Base-by-base conservation (phyloP, 129 eudicot genomes). In the Flaveria ramosissima region DNA sequence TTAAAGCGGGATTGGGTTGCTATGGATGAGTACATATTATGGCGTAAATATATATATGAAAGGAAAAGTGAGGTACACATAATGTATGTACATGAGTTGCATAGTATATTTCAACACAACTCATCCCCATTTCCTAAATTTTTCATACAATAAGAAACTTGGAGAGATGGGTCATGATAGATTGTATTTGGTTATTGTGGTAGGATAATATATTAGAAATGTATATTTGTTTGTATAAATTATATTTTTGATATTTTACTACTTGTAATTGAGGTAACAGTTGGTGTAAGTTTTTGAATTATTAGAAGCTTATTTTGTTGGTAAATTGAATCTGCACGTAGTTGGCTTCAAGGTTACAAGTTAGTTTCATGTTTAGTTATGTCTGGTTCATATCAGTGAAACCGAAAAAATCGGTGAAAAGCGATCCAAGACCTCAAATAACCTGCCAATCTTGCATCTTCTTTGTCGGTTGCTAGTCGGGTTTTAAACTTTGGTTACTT, bases 21-120 rank as follows among this genome's bases (percentile, higher is more conserved):
- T 41, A 66, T 63, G 39, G 16, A 23, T 42, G 74, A 80, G 83
- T 73, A 65, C 68, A 80, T 72, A 80, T 79, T 48, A 32, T 21
- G 59, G 59, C 3, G 73, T 70, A 70, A 70, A 78, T 70, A 79
- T 45, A 45, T 61, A 61, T 26, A 61, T 17, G 19, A 15, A 68
- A 48, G 69, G 4, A 14, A 69, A 62, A 50, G 0, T 52, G 47
- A 12, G n/a, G 23, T 62, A 73, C 73, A 72, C 52, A 72, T 51
- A 78, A 60, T 55, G 20, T 55, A 61, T 41, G 78, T 74, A 62
- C 61, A 75, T 62, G 71, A 52, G 65, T 46, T 61, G 36, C 67
- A 71, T 71, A 71, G 53, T 43, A 69, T 43, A 69, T 55, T 48
- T 69, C 61, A 42, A 43, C 62, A 77, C 21, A 27, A 17, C 69